Conservation (phyloP, 2,329 filamentous ascomycete genomes). For the Macrophomina pseudophaseolina region DNA sequence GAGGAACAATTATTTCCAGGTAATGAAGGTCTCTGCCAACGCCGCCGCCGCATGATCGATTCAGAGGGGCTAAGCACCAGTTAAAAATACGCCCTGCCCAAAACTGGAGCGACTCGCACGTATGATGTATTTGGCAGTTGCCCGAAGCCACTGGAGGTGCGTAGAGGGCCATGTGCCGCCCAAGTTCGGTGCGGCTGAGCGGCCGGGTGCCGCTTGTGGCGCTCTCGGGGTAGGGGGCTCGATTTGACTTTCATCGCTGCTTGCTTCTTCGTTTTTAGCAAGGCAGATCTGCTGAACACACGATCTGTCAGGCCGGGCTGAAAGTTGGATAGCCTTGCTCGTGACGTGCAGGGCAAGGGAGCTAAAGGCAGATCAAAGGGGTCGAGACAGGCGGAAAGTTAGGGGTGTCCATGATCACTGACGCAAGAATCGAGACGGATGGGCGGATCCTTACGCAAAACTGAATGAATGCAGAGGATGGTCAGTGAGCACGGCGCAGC, state of each 20-base stretch:
- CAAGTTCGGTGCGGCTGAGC: neutral
- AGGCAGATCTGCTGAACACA: neutral
- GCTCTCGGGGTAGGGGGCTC: neutral
- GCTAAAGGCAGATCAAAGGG: conserved; percentile 5
- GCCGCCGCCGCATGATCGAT: neutral
- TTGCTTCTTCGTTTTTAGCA: neutral
- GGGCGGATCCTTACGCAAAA: neutral
- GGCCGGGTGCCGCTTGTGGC: conserved; percentile 1
- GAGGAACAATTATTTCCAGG: neutral
- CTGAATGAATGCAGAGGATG: neutral
- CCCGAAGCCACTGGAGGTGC: neutral
- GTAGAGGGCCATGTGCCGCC: neutral
- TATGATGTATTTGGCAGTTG: neutral
- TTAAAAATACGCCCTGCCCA: neutral
- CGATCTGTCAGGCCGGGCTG: neutral
- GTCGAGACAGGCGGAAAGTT: neutral
- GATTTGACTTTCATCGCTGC: neutral
- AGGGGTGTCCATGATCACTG: neutral
- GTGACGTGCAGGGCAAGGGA: neutral
- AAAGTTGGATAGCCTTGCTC: neutral
- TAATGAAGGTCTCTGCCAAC: neutral
- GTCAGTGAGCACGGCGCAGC: neutral
- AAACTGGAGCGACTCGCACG: neutral
- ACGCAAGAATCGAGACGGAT: neutral
- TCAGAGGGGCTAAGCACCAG: neutral